These are phyloP conservation scores for Diphasiastrum complanatum DNA, from an alignment of 83 land plant species.

Conservation along the genomic window DNA sequence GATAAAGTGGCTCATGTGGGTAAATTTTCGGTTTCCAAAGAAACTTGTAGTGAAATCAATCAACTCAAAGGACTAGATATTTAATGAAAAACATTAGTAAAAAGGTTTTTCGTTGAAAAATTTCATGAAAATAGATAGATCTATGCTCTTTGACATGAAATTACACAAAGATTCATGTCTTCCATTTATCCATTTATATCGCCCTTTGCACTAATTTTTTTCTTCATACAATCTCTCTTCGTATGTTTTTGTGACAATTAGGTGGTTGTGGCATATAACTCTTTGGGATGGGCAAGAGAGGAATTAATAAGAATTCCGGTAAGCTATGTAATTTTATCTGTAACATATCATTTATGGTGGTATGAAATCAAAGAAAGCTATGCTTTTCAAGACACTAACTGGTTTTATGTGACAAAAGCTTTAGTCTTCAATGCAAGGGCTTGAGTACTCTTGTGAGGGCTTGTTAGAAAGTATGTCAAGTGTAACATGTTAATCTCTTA, in stretches of 20 bases:
- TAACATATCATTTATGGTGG: background rate
- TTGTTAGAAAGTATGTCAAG: too few relatives aligned
- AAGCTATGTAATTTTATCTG: slow-evolving; percentile 24
- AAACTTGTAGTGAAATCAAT: too few relatives aligned
- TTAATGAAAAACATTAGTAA: too few relatives aligned
- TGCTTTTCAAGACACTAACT: background rate
- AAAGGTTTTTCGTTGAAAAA: too few relatives aligned
- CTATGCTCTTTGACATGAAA: too few relatives aligned
- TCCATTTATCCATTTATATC: too few relatives aligned
- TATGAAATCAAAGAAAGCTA: background rate
- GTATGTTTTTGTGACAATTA: slow-evolving; percentile 24
- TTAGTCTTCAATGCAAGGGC: background rate
- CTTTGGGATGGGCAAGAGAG: slow-evolving; percentile 81
- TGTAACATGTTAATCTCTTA: background rate
- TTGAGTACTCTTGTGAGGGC: background rate
- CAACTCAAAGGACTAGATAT: too few relatives aligned
- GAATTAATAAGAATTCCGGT: slow-evolving; percentile 79
- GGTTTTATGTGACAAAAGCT: background rate
- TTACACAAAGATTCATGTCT: too few relatives aligned
- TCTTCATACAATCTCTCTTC: background rate
- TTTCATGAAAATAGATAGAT: too few relatives aligned
- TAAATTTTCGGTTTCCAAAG: too few relatives aligned
- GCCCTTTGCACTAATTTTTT: background rate
- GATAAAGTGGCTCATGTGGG: too few relatives aligned
- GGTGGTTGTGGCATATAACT: slow-evolving; percentile 78